Base-by-base conservation (phyloP, 2,329 filamentous ascomycete species). In the Geosmithia flava region DNA sequence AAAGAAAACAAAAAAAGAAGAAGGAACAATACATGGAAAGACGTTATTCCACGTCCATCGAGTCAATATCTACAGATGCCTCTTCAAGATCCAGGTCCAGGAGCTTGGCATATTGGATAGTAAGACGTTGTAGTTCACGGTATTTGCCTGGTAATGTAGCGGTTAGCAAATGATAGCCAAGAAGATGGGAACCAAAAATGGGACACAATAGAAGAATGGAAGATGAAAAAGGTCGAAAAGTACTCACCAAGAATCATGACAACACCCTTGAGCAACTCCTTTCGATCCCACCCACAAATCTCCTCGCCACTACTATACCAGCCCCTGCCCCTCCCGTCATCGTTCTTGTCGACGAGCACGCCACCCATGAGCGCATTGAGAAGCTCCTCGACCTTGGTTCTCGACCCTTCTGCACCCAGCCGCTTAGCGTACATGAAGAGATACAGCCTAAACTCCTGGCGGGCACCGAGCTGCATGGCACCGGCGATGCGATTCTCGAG, bases 341-440 rank as follows among this genome's bases (percentile, higher is more conserved):
- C 62, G 0, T 64, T 67, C 20, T 77, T 77, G 2, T 85, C 81
- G 51, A 74, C 74, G 59, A 74, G 73, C 56, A 75, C 78, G 46
- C 86, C 85, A 7, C 90, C 89, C 45, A 95, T 72, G 42, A 98
- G 70, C 44, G 80, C 85, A 55, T 87, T 84, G 27, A 97, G 70
- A 10, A 98, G 71, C 68, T 98, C 94, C 62, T 97, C 91, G 2
- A 96, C 89, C 68, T 98, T 98, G 49, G 80, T 75, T 55, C 84
- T 81, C 47, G 91, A 70, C 0, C 89, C 89, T 63, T 98, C 94
- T 0, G 89, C 88, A 1, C 93, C 93, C 6, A 98, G 78, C 1
- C 93, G 82, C 68, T 96, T 97, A 3, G 90, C 91, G 59, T 98
- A 98, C 89, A 97, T 97, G 59, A 89, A 85, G n/a, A 98, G 70